Evolutionary conservation across 371 early-diverging fungal genomes (phyloP).

Genomic region (Catenaria anguillulae): DNA sequence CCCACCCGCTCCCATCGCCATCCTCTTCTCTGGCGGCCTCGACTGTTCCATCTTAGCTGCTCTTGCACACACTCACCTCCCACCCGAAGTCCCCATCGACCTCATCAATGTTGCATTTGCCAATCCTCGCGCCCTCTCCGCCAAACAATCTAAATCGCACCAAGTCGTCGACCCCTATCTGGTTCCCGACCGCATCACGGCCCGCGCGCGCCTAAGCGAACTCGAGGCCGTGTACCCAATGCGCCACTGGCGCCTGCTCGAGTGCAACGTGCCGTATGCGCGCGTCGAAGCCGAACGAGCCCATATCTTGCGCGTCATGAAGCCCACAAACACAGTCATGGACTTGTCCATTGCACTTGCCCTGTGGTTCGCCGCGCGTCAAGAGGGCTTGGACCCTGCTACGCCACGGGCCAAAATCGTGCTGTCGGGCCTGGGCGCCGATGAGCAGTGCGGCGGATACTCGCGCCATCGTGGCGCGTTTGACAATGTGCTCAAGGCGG

Average conservation of each 20-base stretch:
- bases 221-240: constrained; percentile 39
- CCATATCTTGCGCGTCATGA: constrained; percentile 53
- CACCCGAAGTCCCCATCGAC: constrained; percentile 61
- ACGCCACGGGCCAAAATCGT: too few species aligned
- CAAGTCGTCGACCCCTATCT: constrained; percentile 30
- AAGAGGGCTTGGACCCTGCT: constrained; percentile 34
- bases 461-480: constrained; percentile 68
- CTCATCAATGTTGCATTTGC: constrained; percentile 92
- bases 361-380: constrained; percentile 87
- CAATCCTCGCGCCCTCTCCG: constrained; percentile 55
- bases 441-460: constrained; percentile 89
- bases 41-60: constrained; percentile 81
- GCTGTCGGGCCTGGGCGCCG: constrained; percentile 87
- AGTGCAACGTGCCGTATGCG: constrained; percentile 65
- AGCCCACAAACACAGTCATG: constrained; percentile 80
- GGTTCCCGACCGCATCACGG: constrained; percentile 84
- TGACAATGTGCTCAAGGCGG: constrained; percentile 10
- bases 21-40: constrained; percentile 88
- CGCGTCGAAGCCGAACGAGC: constrained; percentile 39
- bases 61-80: constrained; percentile 50
- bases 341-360: constrained; percentile 83
- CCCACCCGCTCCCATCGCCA: constrained; percentile 43
- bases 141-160: constrained; percentile 12
- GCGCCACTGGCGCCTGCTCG: constrained; percentile 74
- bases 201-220: constrained; percentile 44